Evolutionary conservation across 768 basidiomycete genomes (phyloP), one percentile per base, ranked within the genome.

Genomic region (Calvatia gigantea): DNA sequence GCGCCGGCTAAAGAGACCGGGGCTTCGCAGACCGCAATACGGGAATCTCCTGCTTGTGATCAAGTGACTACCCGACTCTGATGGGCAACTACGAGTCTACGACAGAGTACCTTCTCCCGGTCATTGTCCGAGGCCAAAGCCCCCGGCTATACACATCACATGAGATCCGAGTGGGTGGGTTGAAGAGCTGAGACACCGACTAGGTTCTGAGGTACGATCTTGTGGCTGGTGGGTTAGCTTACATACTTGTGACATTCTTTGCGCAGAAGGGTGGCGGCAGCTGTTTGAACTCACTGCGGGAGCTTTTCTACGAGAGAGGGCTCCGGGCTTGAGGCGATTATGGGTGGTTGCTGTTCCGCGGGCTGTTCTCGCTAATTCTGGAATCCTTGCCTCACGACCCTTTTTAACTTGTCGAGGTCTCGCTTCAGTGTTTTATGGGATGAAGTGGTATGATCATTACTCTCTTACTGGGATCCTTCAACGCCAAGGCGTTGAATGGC

Each of bases 141-240:
- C n/a, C n/a, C n/a, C n/a, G n/a, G n/a, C n/a, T n/a, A n/a, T n/a
- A n/a, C n/a, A n/a, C n/a, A n/a, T n/a, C n/a, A n/a, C n/a, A n/a
- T n/a, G n/a, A n/a, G 33, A 42, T 33, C 38, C 35, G n/a, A 37
- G 38, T 21, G 37, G 25, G 25, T 14, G 33, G 54, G 42, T 49
- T 56, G 4, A 21, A 52, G 35, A 56, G 54, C 46, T 56, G 39
- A 29, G 46, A 39, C 23, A 23, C 32, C 32, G 37, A 56, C n/a
- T 39, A 27, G 43, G 41, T 19, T 54, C 33, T 41, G 32, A 48
- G 54, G 46, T 56, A 42, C 46, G 23, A 37, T 56, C 54, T 39
- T 49, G 35, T 31, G 47, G 54, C 29, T 49, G 47, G 48, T 47
- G 17, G 7, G 32, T 49, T 56, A 48, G 23, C 54, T 56, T 45